A percentile compares a stretch with the other conserved stretches of the same genome.
phyloP scores from a whole-genome alignment of 2,329 filamentous ascomycete genomes.

The Fusarium cicatricum region DNA sequence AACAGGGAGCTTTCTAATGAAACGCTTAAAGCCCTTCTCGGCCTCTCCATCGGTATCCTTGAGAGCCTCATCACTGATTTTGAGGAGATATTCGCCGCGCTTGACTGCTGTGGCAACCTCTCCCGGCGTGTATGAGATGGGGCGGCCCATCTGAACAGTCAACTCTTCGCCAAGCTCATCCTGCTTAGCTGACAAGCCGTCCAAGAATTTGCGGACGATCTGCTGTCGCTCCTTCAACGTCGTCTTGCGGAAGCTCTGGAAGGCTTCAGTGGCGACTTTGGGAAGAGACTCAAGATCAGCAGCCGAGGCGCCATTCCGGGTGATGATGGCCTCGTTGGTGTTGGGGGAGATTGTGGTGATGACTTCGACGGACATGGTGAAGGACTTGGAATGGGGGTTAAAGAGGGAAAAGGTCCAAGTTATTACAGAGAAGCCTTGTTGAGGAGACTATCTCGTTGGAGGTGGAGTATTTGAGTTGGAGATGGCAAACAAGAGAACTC shows the following conservation, averaged over 20 bases:
- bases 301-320: constrained; percentile 76
- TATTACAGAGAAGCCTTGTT: constrained; percentile 5
- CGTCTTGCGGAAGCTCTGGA: constrained; percentile 79
- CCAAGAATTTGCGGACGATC: constrained; percentile 82
- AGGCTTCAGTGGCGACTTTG: constrained; percentile 75
- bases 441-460: constrained; percentile 26
- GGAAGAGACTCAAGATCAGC: constrained; percentile 77
- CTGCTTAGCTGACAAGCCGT: constrained; percentile 73
- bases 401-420: constrained; percentile 6
- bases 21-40: constrained; percentile 89
- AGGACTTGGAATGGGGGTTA: not conserved
- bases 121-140: constrained; percentile 84
- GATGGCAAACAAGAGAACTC: constrained; percentile 22
- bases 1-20: constrained; percentile 86
- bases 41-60: constrained; percentile 82
- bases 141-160: constrained; percentile 94
- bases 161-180: constrained; percentile 85
- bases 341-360: constrained; percentile 87
- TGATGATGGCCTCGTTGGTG: constrained; percentile 85
- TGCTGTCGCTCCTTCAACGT: constrained; percentile 77
- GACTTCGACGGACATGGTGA: constrained; percentile 68
- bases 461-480: constrained; percentile 36
- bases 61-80: constrained; percentile 80
- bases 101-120: constrained; percentile 88
- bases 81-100: constrained; percentile 85